Evolutionary conservation across 495 filamentous ascomycete species (phyloP).

Genomic region (Daldinia vernicosa): DNA sequence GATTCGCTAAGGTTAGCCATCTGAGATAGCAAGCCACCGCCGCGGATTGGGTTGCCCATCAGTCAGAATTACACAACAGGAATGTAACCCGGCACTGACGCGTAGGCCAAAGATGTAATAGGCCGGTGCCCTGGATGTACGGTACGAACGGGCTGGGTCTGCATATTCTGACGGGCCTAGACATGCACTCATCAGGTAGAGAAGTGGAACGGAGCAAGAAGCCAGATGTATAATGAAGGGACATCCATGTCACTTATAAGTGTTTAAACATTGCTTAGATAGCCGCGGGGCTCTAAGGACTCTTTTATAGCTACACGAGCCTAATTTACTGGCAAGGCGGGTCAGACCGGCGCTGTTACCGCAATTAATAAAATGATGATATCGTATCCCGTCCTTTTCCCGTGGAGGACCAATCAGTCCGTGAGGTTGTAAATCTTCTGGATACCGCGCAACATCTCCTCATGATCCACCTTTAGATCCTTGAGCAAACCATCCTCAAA

Average conservation of each 20-base stretch:
- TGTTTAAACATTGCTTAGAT: background rate
- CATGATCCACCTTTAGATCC: slow-evolving; percentile 61
- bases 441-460: slow-evolving; percentile 55
- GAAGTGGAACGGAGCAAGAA: background rate
- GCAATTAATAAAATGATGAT: background rate
- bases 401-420: slow-evolving; percentile 22
- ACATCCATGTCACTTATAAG: background rate
- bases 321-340: background rate
- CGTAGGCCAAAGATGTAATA: background rate
- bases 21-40: background rate
- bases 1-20: background rate
- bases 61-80: background rate
- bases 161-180: background rate
- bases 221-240: background rate
- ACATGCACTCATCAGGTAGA: background rate
- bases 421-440: slow-evolving; percentile 67
- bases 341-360: background rate
- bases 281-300: background rate
- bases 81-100: background rate
- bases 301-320: slow-evolving; percentile 17
- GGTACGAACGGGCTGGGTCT: background rate
- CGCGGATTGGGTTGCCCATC: background rate
- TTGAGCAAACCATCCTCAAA: slow-evolving; percentile 62
- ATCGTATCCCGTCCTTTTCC: slow-evolving; percentile 13
- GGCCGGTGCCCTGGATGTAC: background rate